phyloP scores from a whole-genome alignment of 2,329 filamentous ascomycete species.

The Coniochaeta sp. region DNA sequence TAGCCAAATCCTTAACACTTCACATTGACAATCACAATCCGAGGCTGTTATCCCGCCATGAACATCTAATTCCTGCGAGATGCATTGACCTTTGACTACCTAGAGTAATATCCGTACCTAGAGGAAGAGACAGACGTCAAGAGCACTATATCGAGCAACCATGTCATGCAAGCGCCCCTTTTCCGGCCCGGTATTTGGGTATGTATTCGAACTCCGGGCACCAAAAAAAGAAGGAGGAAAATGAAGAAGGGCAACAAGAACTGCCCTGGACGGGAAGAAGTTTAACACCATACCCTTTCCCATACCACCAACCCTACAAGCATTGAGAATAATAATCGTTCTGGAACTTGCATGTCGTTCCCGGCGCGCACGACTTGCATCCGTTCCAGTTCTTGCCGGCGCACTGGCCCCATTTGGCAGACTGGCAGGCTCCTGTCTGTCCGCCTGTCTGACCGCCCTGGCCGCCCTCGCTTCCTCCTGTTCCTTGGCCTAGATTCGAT shows the following conservation, averaged over 20 bases:
- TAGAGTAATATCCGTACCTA: not conserved
- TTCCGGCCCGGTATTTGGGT: not conserved
- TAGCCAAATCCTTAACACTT: no score
- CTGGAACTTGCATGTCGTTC: slow-evolving; percentile 22
- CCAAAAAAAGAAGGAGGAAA: not conserved
- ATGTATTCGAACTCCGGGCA: not conserved
- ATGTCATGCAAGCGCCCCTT: not conserved
- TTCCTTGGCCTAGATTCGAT: not conserved
- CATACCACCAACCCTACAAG: slow-evolving; percentile 11
- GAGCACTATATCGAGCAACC: not conserved
- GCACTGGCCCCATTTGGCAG: slow-evolving; percentile 27
- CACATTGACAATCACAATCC: no score
- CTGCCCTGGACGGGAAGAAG: not conserved
- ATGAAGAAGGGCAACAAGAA: not conserved
- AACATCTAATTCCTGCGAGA: not conserved
- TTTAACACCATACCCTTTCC: not conserved
- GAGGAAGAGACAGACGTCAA: not conserved
- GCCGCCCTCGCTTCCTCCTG: not conserved
- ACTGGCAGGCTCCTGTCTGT: slow-evolving; percentile 11
- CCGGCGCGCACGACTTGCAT: slow-evolving; percentile 23
- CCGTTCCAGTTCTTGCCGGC: slow-evolving; percentile 28
- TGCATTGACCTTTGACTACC: not conserved
- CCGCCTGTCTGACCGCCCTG: slow-evolving; percentile 10
- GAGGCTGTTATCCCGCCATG: not conserved
- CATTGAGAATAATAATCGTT: slow-evolving; percentile 31